These are phyloP conservation scores for Globisporangium alternatum DNA, from an alignment of 352 stramenopile genomes.

Conservation along the genomic window DNA sequence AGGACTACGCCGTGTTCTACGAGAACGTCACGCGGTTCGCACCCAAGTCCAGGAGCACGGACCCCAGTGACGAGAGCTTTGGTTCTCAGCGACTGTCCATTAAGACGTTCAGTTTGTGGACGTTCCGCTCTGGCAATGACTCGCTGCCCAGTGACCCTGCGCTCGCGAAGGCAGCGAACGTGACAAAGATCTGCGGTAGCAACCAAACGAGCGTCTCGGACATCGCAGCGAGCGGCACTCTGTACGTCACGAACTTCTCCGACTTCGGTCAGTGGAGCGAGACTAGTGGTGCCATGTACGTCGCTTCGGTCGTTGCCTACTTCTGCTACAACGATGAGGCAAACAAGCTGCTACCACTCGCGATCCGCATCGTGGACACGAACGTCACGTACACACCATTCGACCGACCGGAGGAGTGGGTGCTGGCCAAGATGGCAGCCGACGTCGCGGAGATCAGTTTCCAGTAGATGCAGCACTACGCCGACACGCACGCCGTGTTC, in stretches of 20 bases:
- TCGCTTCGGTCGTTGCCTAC: conserved; percentile 37
- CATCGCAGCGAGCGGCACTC: conserved; percentile 19
- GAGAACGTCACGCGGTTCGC: background rate
- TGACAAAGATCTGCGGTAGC: conserved; percentile 28
- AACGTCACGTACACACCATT: conserved; percentile 42
- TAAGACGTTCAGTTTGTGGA: conserved; percentile 36
- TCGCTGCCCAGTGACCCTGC: conserved; percentile 18
- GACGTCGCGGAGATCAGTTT: conserved; percentile 40
- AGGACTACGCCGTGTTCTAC: conserved; percentile 1
- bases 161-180: conserved; percentile 23
- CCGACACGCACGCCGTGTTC: conserved; percentile 42
- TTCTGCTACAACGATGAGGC: conserved; percentile 29
- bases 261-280: conserved; percentile 30
- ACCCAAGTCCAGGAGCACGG: conserved; percentile 18
- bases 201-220: conserved; percentile 12
- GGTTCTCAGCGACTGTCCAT: conserved; percentile 32
- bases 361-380: conserved; percentile 38
- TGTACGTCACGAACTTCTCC: conserved; percentile 38
- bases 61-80: conserved; percentile 40
- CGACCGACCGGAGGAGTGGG: conserved; percentile 37
- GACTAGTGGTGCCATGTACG: conserved; percentile 27
- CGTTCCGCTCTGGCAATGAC: conserved; percentile 13
- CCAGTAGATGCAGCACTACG: conserved; percentile 56
- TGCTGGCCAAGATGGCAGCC: conserved; percentile 45
- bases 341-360: conserved; percentile 29